Evolutionary conservation across 176 grass and related monocot genomes (phyloP), one percentile per base, ranked within the genome.

Genomic region (Chloris gayana): DNA sequence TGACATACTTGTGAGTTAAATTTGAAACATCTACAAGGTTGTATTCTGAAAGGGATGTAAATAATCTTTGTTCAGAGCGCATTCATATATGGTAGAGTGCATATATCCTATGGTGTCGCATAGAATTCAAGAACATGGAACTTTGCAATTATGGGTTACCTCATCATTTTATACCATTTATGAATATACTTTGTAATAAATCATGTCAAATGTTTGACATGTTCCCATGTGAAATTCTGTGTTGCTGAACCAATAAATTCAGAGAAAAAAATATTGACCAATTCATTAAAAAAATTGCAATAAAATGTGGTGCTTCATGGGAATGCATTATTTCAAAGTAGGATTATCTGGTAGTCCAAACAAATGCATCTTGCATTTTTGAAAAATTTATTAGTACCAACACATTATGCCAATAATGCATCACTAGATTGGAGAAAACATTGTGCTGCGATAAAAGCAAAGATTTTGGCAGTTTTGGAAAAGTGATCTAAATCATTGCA

Each of bases 131-230:
- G 21, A 39, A 25, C 37, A 30, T 53, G 31, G 32, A 45, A 25
- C 5, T 58, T 19, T 42, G 64, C 33, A 69, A 70, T 59, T 18
- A 70, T 70, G 35, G 6, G 15, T 32, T 22, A 29, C 9, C 22
- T 41, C 65, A 61, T 45, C 53, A 63, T 67, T 65, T 65, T 35
- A 18, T 26, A 50, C 22, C 18, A 60, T 70, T 32, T 70, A 45
- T 25, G 58, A 19, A 70, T 5, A 81, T 24, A 39, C 38, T 47
- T 44, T 47, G 27, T 61, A 81, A 81, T 61, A 15, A 62, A 72
- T 25, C 54, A 19, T 50, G 17, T 18, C 39, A 7, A 60, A 45
- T 18, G 1, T 21, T n/a, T 22, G 53, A 56, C 53, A 56, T 9
- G 2, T 22, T 22, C 8, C 53, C 53, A 56, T 26, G 4, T 81